Evolutionary conservation across 352 stramenopile species (phyloP).

Genomic region (Phytophthora fragariaefolia): DNA sequence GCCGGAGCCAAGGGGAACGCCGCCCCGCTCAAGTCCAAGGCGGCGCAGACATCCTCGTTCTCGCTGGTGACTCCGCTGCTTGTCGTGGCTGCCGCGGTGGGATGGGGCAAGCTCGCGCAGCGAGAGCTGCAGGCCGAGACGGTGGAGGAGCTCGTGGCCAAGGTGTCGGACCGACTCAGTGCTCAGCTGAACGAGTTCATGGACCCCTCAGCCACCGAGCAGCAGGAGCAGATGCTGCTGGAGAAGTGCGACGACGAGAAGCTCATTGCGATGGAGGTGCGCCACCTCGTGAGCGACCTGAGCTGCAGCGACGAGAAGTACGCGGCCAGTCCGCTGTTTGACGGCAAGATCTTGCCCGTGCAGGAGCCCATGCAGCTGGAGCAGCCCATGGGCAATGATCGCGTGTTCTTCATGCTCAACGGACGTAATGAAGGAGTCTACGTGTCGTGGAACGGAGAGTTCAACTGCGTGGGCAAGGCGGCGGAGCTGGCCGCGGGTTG

Average conservation of each 20-base stretch:
- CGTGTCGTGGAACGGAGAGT: constrained; percentile 76
- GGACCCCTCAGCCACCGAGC: neutral
- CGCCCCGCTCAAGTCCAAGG: constrained; percentile 14
- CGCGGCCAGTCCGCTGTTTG: constrained; percentile 41
- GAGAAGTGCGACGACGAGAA: constrained; percentile 67
- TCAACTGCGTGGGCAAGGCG: constrained; percentile 55
- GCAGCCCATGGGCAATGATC: constrained; percentile 39
- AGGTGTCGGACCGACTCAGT: constrained; percentile 28
- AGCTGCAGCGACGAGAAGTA: constrained; percentile 47
- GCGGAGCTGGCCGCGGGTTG: constrained; percentile 53
- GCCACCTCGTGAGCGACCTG: constrained; percentile 40
- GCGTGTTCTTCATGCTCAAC: constrained; percentile 86
- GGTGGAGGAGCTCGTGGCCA: constrained; percentile 24
- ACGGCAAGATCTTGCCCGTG: constrained; percentile 44
- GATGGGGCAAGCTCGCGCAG: constrained; percentile 25
- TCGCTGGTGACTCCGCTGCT: constrained; percentile 27
- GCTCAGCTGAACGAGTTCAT: constrained; percentile 19
- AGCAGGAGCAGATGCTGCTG: constrained; percentile 30
- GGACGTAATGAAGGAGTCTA: constrained; percentile 78
- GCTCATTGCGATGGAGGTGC: constrained; percentile 49
- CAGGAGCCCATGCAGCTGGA: constrained; percentile 52
- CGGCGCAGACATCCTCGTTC: constrained; percentile 6
- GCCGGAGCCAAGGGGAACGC: neutral
- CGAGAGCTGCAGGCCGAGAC: constrained; percentile 28
- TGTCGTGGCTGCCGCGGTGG: constrained; percentile 27